Evolutionary conservation across 768 basidiomycete species (phyloP).

Genomic region (Hemileccinum rubropunctum): DNA sequence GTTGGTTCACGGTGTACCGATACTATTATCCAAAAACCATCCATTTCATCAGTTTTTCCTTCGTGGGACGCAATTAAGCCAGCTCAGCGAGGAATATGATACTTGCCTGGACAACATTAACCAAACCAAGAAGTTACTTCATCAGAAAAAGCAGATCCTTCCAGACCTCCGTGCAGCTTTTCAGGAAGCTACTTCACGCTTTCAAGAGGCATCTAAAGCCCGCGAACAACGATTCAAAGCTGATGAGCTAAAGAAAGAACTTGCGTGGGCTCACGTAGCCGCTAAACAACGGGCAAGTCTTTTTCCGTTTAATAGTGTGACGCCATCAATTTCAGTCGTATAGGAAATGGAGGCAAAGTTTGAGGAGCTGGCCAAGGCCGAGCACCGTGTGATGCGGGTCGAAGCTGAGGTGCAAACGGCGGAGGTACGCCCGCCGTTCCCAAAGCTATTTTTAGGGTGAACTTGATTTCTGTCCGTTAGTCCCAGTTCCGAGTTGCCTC

Average conservation of each 20-base stretch:
- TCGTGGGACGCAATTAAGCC: constrained; percentile 85
- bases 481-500: constrained; percentile 32
- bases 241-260: constrained; percentile 71
- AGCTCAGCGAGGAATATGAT: constrained; percentile 86
- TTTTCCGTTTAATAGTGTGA: background rate
- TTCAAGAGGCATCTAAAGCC: constrained; percentile 73
- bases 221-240: constrained; percentile 65
- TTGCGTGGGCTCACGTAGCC: constrained; percentile 85
- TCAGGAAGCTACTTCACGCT: constrained; percentile 55
- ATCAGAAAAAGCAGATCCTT: constrained; percentile 70
- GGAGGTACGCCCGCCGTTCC: constrained; percentile 31
- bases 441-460: background rate
- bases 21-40: background rate
- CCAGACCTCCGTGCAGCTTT: constrained; percentile 68
- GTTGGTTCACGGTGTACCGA: background rate
- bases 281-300: constrained; percentile 60
- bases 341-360: constrained; percentile 46
- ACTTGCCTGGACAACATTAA: constrained; percentile 70
- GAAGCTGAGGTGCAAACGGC: constrained; percentile 37
- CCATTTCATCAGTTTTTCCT: constrained; percentile 75
- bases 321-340: background rate
- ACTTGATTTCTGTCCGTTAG: constrained; percentile 22
- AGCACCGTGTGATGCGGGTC: constrained; percentile 39
- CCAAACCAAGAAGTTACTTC: constrained; percentile 61
- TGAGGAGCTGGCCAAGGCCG: constrained; percentile 38